These are phyloP conservation scores for Gossypioides kirkii DNA, from an alignment of 345 rosid genomes.

Conservation along the genomic window DNA sequence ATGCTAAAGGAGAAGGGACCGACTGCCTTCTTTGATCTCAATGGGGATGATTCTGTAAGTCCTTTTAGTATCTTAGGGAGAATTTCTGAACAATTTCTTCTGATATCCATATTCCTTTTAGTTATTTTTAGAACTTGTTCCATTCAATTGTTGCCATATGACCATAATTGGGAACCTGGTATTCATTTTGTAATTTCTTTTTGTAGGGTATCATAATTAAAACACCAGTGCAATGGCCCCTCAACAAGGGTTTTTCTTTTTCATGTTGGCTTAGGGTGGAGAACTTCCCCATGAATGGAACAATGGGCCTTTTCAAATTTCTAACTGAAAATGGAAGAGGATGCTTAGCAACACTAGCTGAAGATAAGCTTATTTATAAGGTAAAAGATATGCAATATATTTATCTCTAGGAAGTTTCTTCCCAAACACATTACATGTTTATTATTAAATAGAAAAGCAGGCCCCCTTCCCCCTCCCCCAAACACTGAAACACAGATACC, in stretches of 20 bases:
- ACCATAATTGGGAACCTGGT: constrained; percentile 2
- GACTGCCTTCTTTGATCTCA: constrained; percentile 88
- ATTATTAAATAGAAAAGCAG: background rate
- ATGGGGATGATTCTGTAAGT: constrained; percentile 88
- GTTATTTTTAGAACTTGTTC: background rate
- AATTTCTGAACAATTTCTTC: background rate
- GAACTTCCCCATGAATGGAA: constrained; percentile 62
- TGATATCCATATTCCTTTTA: background rate
- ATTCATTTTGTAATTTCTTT: background rate
- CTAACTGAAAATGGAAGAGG: constrained; percentile 88
- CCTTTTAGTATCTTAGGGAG: background rate
- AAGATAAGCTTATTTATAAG: constrained; percentile 66
- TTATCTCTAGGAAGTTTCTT: constrained; percentile 13
- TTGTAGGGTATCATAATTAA: constrained; percentile 74
- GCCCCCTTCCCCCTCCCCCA: background rate
- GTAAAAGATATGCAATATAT: constrained; percentile 30
- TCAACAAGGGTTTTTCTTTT: constrained; percentile 86
- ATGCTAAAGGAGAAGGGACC: constrained; percentile 99
- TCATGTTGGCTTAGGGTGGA: constrained; percentile 98
- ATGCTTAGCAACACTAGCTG: constrained; percentile 66
- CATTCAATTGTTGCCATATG: constrained; percentile 2
- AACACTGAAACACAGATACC: background rate
- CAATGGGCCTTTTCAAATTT: constrained; percentile 89
- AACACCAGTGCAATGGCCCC: constrained; percentile 92
- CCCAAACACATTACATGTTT: background rate